Evolutionary conservation across 345 rosid genomes (phyloP).

Genomic region (Clarkia xantiana): DNA sequence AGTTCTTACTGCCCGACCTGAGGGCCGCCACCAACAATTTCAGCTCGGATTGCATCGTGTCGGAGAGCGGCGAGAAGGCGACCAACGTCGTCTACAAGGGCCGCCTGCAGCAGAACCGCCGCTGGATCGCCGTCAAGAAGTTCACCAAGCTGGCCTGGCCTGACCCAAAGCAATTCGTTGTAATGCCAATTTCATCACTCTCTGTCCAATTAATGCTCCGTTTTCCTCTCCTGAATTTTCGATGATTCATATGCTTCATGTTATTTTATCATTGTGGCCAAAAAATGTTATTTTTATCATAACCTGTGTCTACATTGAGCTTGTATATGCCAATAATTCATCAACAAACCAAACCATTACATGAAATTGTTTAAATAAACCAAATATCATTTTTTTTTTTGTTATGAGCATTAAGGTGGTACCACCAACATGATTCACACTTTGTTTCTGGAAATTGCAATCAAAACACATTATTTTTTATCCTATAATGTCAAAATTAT

Average conservation of each 20-base stretch:
- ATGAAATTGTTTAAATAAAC: no score
- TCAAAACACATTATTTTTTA: no score
- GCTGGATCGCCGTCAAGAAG: conserved; percentile 70
- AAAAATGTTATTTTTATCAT: no score
- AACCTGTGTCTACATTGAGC: no score
- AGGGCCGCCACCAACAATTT: conserved; percentile 76
- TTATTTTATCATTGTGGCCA: no score
- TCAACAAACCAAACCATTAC: no score
- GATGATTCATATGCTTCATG: neutral
- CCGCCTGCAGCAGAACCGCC: conserved; percentile 30
- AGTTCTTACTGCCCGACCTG: conserved; percentile 63
- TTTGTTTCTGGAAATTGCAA: no score
- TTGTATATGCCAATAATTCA: no score
- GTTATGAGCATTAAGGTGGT: no score
- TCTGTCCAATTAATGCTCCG: neutral
- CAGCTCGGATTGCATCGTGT: conserved; percentile 53
- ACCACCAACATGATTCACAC: no score
- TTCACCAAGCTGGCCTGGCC: conserved; percentile 74
- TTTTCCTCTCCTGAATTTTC: neutral
- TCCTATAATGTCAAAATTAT: no score
- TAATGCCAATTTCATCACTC: conserved; percentile 10
- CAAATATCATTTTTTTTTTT: no score
- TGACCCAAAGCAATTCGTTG: conserved; percentile 76
- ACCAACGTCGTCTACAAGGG: conserved; percentile 77
- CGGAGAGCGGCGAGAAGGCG: conserved; percentile 62